phyloP scores from a whole-genome alignment of 208 protist species.

The Trypanosoma theileri region DNA sequence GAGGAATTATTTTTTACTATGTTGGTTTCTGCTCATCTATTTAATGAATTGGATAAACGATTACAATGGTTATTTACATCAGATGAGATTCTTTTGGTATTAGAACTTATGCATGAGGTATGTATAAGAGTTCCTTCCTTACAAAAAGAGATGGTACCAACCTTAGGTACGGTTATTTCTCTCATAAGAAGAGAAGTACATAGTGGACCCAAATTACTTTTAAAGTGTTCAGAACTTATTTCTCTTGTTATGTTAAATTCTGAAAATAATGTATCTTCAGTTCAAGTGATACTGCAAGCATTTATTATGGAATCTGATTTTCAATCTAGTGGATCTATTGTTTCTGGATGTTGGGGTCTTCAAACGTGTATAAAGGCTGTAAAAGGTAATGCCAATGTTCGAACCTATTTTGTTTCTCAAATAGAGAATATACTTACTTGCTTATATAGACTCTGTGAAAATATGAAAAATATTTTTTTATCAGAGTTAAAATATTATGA shows the following conservation, averaged over 20 bases:
- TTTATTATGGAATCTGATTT: conserved; percentile 18
- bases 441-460: conserved; percentile 15
- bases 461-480: conserved; percentile 15
- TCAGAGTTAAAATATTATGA: conserved; percentile 7
- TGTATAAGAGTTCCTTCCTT: conserved; percentile 22
- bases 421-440: conserved; percentile 13
- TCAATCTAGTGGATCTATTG: conserved; percentile 16
- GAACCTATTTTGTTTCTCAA: conserved; percentile 2
- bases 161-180: conserved; percentile 9
- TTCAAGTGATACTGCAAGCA: conserved; percentile 11
- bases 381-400: not conserved
- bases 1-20: conserved; percentile 26
- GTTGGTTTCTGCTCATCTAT: conserved; percentile 17
- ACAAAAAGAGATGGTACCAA: conserved; percentile 15
- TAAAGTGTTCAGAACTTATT: conserved; percentile 16
- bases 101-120: conserved; percentile 22
- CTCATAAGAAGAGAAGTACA: conserved; percentile 19
- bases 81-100: conserved; percentile 16
- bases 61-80: not conserved
- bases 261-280: not conserved
- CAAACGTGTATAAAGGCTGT: conserved; percentile 22
- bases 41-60: conserved; percentile 24
- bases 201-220: conserved; percentile 20
- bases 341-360: conserved; percentile 27
- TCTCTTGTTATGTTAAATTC: conserved; percentile 12